A percentile compares a stretch with the other conserved stretches of the same genome.
Conservation (phyloP, 2,329 filamentous ascomycete species). For the Fusarium neocosmosporiellum region DNA sequence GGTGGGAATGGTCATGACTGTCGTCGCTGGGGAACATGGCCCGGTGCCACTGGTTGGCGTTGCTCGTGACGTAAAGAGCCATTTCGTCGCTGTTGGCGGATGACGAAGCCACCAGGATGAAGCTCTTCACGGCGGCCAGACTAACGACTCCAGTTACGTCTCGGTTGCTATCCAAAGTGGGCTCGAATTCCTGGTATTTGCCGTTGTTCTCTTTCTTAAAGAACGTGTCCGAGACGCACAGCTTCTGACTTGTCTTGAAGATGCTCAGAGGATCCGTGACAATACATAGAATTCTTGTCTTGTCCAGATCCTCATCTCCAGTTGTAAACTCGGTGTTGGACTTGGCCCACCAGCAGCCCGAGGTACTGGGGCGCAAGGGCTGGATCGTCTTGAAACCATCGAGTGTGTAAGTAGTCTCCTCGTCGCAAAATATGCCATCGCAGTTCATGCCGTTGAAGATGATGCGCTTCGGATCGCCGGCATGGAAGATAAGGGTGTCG, state of each 20-base stretch:
- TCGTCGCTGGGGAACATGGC: slow-evolving; percentile 89
- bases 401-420: slow-evolving; percentile 78
- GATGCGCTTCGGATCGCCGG: slow-evolving; percentile 83
- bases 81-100: slow-evolving; percentile 87
- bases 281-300: slow-evolving; percentile 83
- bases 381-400: slow-evolving; percentile 84
- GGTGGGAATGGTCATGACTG: slow-evolving; percentile 74
- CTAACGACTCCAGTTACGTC: slow-evolving; percentile 84
- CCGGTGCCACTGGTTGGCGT: slow-evolving; percentile 88
- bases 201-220: slow-evolving; percentile 67
- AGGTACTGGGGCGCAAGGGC: slow-evolving; percentile 73
- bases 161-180: slow-evolving; percentile 77
- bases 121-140: slow-evolving; percentile 86
- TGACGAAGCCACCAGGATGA: slow-evolving; percentile 83
- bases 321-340: slow-evolving; percentile 78
- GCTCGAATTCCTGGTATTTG: slow-evolving; percentile 74
- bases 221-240: slow-evolving; percentile 85
- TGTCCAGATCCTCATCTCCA: slow-evolving; percentile 72
- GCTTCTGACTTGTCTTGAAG: slow-evolving; percentile 77
- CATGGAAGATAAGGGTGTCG: slow-evolving; percentile 79
- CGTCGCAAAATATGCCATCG: slow-evolving; percentile 70
- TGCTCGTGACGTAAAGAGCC: slow-evolving; percentile 88
- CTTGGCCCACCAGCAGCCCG: slow-evolving; percentile 90
- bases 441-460: slow-evolving; percentile 84
- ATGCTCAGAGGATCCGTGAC: slow-evolving; percentile 78